Conservation (phyloP, 495 filamentous ascomycete species). For the Arthonia radiata region DNA sequence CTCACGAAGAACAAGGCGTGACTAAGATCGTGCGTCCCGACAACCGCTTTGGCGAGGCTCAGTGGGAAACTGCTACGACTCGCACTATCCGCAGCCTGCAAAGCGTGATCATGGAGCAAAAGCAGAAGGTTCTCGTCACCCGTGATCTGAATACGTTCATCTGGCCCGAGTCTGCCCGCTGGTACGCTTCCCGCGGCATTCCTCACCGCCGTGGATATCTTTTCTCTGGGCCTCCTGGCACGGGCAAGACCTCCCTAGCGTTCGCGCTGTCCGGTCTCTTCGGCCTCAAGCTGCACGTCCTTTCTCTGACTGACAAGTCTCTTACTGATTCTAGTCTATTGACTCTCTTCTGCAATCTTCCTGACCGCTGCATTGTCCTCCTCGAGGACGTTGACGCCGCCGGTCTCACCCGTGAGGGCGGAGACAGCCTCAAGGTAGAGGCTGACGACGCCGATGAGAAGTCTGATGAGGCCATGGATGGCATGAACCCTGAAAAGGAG, state of each 20-base stretch:
- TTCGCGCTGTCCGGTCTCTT: conserved; percentile 38
- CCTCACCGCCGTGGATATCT: conserved; percentile 20
- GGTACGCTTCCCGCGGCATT: conserved; percentile 53
- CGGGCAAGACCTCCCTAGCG: conserved; percentile 38
- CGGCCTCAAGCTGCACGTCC: conserved; percentile 36
- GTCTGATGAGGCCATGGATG: no score
- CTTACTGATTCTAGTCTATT: conserved; percentile 45
- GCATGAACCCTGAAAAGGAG: no score
- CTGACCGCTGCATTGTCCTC: conserved; percentile 35
- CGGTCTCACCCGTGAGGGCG: conserved; percentile 16
- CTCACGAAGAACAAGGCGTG: no score
- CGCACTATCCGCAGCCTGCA: no score
- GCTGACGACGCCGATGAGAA: conserved; percentile 8
- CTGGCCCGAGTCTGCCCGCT: conserved; percentile 28
- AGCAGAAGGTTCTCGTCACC: conserved; percentile 42
- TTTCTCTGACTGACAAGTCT: conserved; percentile 32
- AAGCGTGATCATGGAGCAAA: no score
- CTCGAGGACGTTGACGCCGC: conserved; percentile 45
- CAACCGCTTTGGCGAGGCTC: no score
- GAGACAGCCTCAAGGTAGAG: conserved; percentile 1
- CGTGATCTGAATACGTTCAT: conserved; percentile 76
- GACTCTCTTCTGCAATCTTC: conserved; percentile 40
- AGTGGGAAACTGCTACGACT: no score
- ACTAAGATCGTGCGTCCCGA: no score
- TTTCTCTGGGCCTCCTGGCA: conserved; percentile 45